Percentiles rank a stretch among this genome's conserved stretches.
Evolutionary conservation across 805 yeast species (phyloP).

Genomic region (Kazachstania kunashirensis): DNA sequence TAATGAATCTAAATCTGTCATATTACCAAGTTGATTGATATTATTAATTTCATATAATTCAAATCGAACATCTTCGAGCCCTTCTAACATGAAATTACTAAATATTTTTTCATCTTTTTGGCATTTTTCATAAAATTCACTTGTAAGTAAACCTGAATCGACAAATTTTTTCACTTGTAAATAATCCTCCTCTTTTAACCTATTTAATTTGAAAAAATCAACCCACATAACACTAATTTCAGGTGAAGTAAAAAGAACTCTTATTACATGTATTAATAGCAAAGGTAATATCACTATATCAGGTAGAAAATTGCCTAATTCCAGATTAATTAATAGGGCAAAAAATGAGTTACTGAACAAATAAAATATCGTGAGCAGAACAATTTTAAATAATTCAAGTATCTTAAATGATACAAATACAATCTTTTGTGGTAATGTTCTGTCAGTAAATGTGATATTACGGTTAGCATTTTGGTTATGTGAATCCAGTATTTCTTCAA

Average conservation of each 20-base stretch:
- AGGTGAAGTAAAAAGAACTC: conserved; percentile 15
- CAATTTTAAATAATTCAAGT: not conserved
- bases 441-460: not conserved
- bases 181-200: conserved; percentile 6
- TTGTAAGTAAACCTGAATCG: too few species aligned
- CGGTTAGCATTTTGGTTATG: too few species aligned
- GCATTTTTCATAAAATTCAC: not conserved
- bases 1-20: conserved; percentile 3
- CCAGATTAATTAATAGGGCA: conserved; percentile 14
- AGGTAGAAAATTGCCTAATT: conserved; percentile 16
- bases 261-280: conserved; percentile 1
- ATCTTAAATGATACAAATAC: not conserved
- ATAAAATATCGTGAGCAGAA: not conserved
- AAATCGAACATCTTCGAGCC: not conserved
- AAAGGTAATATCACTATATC: conserved; percentile 5
- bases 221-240: conserved; percentile 24
- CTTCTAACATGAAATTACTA: not conserved
- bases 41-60: not conserved
- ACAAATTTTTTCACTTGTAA: not conserved
- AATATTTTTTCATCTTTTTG: not conserved
- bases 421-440: not conserved
- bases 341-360: conserved; percentile 13
- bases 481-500: too few species aligned
- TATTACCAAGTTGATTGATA: conserved; percentile 5
- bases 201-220: conserved; percentile 12